Percentiles rank a stretch among this genome's conserved stretches.
Evolutionary conservation across 2,329 filamentous ascomycete species (phyloP).

Genomic region (Teratosphaeria viscida): DNA sequence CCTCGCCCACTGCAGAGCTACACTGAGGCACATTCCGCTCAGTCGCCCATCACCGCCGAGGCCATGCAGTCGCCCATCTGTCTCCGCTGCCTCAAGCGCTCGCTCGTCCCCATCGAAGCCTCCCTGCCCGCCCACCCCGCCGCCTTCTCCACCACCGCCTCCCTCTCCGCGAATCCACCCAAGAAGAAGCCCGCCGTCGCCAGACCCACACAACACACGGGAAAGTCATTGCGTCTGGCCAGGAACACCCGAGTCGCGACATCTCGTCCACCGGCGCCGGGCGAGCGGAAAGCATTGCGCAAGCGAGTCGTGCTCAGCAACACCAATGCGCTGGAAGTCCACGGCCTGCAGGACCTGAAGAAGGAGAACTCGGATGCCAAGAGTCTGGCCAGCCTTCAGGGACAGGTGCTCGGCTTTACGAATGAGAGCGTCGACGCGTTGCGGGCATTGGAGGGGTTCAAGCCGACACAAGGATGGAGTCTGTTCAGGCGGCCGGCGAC

Average conservation of each 20-base stretch:
- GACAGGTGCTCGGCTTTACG: conserved; percentile 59
- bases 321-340: conserved; percentile 75
- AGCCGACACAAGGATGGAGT: conserved; percentile 76
- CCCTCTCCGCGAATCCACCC: conserved; percentile 15
- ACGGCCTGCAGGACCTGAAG: conserved; percentile 51
- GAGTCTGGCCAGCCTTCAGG: conserved; percentile 43
- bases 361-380: conserved; percentile 5
- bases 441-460: conserved; percentile 80
- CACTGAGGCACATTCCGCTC: neutral
- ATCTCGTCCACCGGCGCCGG: conserved; percentile 36
- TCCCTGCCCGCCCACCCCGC: conserved; percentile 10
- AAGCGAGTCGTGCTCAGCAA: conserved; percentile 90
- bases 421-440: conserved; percentile 65
- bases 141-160: conserved; percentile 25
- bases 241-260: conserved; percentile 20
- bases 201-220: conserved; percentile 10
- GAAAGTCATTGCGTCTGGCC: conserved; percentile 17
- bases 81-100: conserved; percentile 17
- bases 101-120: conserved; percentile 8
- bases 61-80: conserved; percentile 18
- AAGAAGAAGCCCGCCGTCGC: conserved; percentile 20
- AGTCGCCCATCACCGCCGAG: neutral
- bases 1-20: neutral
- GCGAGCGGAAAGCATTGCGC: conserved; percentile 76
- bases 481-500: conserved; percentile 74